Evolutionary conservation across 495 filamentous ascomycete genomes (phyloP).

Genomic region (Tuber indicum): DNA sequence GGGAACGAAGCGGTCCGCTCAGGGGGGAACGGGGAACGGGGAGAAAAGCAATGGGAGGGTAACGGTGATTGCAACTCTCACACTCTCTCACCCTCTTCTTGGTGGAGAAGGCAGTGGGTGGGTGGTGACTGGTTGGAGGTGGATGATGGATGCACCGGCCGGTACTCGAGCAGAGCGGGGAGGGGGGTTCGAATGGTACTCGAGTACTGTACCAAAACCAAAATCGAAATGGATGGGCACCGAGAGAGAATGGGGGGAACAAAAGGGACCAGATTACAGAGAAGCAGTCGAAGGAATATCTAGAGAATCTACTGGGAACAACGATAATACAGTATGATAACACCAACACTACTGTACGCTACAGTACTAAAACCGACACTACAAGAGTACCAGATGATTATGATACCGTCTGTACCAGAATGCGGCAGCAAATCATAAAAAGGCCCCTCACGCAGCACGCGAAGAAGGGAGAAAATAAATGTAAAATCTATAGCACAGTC

Average conservation of each 20-base stretch:
- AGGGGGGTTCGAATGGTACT: conserved; percentile 4
- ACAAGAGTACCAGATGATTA: not conserved
- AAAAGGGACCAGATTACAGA: not conserved
- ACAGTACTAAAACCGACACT: not conserved
- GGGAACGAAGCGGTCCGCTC: conserved; percentile 8
- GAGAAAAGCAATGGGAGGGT: conserved; percentile 12
- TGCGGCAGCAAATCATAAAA: not conserved
- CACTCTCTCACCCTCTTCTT: not conserved
- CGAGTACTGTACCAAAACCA: not conserved
- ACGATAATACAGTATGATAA: not conserved
- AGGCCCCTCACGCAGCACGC: not conserved
- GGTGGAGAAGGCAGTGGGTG: conserved; percentile 2
- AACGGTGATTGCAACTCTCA: conserved; percentile 1
- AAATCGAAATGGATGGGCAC: not conserved
- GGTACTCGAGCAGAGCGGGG: conserved; percentile 8
- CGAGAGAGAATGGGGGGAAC: not conserved
- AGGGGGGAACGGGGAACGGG: conserved; percentile 15
- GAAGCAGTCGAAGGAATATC: not conserved
- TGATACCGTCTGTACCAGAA: not conserved
- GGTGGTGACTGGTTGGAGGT: conserved; percentile 6
- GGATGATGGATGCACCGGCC: not conserved
- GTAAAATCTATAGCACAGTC: not conserved
- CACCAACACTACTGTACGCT: not conserved
- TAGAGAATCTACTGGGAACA: not conserved
- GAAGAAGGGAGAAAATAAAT: not conserved